A percentile compares a stretch with the other conserved stretches of the same genome.
These are phyloP conservation scores for Pseudonitzschia multiseries DNA, from an alignment of 108 stramenopile species.

Conservation along the genomic window DNA sequence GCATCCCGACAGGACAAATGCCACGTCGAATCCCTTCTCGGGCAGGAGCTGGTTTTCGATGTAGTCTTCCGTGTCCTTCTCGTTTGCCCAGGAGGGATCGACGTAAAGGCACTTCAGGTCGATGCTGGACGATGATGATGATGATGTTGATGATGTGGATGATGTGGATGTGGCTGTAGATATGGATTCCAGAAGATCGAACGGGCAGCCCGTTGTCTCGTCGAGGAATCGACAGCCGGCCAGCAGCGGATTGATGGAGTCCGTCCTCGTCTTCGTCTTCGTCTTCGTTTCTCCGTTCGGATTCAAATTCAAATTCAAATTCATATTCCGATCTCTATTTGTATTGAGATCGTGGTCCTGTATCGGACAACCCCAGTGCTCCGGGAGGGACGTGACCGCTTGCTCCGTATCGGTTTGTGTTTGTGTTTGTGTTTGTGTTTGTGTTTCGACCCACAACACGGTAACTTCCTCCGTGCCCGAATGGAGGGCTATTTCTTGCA, in stretches of 20 bases:
- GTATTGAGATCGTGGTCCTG: no score
- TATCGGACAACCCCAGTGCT: no score
- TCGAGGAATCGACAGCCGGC: not conserved
- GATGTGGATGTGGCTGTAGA: not conserved
- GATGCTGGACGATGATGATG: no score
- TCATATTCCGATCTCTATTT: no score
- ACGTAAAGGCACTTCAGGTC: not conserved
- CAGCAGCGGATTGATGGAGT: not conserved
- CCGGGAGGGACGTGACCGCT: not conserved
- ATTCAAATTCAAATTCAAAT: no score
- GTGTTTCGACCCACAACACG: not conserved
- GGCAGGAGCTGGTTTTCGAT: not conserved
- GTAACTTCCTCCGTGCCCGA: not conserved
- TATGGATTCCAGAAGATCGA: not conserved
- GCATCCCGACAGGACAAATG: slow-evolving; percentile 7
- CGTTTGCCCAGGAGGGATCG: not conserved
- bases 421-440: no score
- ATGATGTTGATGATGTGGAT: no score
- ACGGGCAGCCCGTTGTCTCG: not conserved
- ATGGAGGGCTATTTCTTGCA: not conserved
- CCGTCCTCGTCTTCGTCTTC: not conserved
- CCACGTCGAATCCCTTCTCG: not conserved
- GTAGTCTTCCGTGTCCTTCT: not conserved
- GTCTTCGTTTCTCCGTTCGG: not conserved
- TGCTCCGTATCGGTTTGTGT: not conserved